Percentiles rank a stretch among this genome's conserved stretches.
These are phyloP conservation scores for Seminavis robusta DNA, from an alignment of 108 stramenopile genomes.

Conservation along the genomic window DNA sequence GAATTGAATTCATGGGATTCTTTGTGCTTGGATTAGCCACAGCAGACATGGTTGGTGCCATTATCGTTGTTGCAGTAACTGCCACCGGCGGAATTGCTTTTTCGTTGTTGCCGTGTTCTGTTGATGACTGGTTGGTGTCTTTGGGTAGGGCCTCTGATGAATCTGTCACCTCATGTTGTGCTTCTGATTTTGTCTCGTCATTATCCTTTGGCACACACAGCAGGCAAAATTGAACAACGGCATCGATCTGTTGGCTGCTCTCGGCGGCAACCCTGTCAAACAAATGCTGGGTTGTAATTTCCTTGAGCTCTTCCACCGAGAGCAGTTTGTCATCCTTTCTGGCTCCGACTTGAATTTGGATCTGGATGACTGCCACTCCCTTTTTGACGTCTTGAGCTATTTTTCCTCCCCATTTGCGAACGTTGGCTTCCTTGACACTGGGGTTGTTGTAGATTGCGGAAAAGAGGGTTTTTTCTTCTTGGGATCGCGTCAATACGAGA, in stretches of 20 bases:
- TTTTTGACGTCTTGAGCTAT: conserved; percentile 17
- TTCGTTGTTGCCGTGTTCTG: too few relatives aligned
- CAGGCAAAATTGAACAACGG: too few relatives aligned
- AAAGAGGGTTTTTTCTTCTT: conserved; percentile 1
- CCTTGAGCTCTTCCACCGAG: conserved; percentile 8
- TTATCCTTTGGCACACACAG: not conserved
- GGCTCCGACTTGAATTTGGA: conserved; percentile 15
- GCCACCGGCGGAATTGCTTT: too few relatives aligned
- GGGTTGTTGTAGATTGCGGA: conserved; percentile 11
- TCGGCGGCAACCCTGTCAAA: conserved; percentile 6
- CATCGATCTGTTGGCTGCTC: too few relatives aligned
- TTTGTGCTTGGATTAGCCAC: too few relatives aligned
- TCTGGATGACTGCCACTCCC: conserved; percentile 5
- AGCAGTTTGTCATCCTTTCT: conserved; percentile 8
- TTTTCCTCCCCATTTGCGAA: conserved; percentile 19
- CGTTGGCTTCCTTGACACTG: conserved; percentile 10
- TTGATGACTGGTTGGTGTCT: too few relatives aligned
- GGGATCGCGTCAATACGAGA: conserved; percentile 3
- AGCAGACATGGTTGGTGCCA: too few relatives aligned
- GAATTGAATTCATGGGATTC: not conserved
- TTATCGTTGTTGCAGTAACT: too few relatives aligned
- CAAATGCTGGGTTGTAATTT: not conserved
- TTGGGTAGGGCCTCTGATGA: too few relatives aligned
- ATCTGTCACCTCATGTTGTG: too few relatives aligned
- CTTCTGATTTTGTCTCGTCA: too few relatives aligned